Base-by-base conservation (phyloP, 208 protist genomes). In the Leishmania braziliensis region DNA sequence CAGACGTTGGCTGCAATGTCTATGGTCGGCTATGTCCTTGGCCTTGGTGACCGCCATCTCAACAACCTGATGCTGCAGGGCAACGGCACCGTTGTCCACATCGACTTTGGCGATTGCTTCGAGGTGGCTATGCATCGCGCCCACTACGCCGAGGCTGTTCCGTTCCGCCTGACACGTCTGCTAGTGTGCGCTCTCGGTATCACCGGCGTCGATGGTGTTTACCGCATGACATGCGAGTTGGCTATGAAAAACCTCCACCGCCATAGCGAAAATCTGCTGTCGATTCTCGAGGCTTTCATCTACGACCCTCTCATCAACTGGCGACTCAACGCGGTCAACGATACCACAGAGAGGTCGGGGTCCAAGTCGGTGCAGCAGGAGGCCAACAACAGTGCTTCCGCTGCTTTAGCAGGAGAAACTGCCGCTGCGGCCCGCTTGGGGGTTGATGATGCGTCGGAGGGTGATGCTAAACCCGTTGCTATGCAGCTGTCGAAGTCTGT, bases 61-160 rank as follows among this genome's bases (percentile, higher is more conserved):
- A 98, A 95, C 83, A 99, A 99, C 88, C 88, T 99, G 1, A 99
- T 99, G 99, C 88, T 99, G 6, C 93, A 99, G 81, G 95, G 98
- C 43, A 93, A 95, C 29, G 99, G 99, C 76, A 98, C 99, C 46
- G 97, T 99, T 33, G 92, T 99, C 29, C 99, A 99, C 92, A 99
- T 99, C 89, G 99, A 99, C 92, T 99, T 99, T 92, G 99, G 99
- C 75, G 99, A 99, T 91, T 99, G 99, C 87, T 99, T 99, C 84
- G 99, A 99, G 88, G 98, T 99, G 5, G 99, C 99, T 0, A 99
- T 99, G 99, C 94, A 98, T 50, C 90, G 99, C 43, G 96, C 99
- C 3, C 97, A 99, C 65, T 99, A 98, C 89, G 99, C 99, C 6
- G 99, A 99, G 91, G 98, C 98, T 9, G 96, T 99, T n/a, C 99